These are phyloP conservation scores for Ustilago lituana DNA, from an alignment of 1,284 basidiomycete genomes.

Conservation along the genomic window DNA sequence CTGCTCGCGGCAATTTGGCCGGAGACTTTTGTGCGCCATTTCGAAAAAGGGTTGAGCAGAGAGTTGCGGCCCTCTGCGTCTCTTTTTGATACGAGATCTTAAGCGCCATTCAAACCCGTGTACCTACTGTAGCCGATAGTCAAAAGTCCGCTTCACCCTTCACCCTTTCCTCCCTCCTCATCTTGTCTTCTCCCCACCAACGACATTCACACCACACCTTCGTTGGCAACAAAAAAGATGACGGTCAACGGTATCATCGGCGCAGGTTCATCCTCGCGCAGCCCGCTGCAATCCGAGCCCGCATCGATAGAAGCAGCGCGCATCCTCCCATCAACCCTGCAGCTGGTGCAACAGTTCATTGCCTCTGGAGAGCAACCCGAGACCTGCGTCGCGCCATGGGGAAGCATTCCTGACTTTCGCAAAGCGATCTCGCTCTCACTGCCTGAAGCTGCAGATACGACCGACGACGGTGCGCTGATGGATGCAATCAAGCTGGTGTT, in stretches of 20 bases:
- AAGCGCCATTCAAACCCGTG: too few species aligned
- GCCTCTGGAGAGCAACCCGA: conserved; percentile 31
- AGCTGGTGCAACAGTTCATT: conserved; percentile 43
- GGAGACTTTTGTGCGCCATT: conserved; percentile 16
- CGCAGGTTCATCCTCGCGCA: conserved; percentile 13
- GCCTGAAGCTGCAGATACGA: conserved; percentile 12
- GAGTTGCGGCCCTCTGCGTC: too few species aligned
- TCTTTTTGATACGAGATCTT: too few species aligned
- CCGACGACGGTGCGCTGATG: conserved; percentile 36
- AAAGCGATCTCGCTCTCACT: conserved; percentile 33
- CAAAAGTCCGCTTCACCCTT: too few species aligned
- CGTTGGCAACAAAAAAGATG: conserved; percentile 1
- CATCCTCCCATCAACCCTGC: conserved; percentile 32
- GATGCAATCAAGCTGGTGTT: conserved; percentile 45
- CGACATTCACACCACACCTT: neutral
- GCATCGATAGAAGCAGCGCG: conserved; percentile 44
- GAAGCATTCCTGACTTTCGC: conserved; percentile 37
- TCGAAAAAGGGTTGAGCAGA: conserved; percentile 7
- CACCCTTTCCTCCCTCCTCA: neutral
- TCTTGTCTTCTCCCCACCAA: neutral
- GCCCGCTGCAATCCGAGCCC: conserved; percentile 38
- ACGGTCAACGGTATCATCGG: conserved; percentile 6
- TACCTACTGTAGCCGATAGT: too few species aligned
- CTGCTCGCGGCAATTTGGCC: conserved; percentile 8
- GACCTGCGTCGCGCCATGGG: conserved; percentile 42